These are phyloP conservation scores for Tylopilus cervinicoccineus DNA, from an alignment of 768 basidiomycete species.

Conservation along the genomic window DNA sequence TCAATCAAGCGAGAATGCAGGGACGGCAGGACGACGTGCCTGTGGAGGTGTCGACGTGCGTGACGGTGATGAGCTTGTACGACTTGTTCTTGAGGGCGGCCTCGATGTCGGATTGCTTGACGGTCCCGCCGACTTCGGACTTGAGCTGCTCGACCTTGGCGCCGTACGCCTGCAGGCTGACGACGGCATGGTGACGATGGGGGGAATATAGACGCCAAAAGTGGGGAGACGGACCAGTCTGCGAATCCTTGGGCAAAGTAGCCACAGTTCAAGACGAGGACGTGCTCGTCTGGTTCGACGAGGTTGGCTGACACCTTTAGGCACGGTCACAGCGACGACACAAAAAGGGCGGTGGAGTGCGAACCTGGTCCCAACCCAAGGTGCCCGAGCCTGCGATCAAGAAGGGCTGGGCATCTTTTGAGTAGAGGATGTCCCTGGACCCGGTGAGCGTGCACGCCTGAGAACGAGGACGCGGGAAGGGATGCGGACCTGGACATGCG, in stretches of 20 bases:
- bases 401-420: constrained; percentile 82
- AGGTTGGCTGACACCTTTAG: constrained; percentile 83
- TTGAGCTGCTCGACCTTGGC: constrained; percentile 81
- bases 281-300: constrained; percentile 74
- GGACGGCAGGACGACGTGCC: constrained; percentile 32
- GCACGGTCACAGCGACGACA: not conserved
- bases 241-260: constrained; percentile 93
- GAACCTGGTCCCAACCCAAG: constrained; percentile 91
- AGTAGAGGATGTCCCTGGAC: constrained; percentile 68
- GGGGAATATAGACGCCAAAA: not conserved
- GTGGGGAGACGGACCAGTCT: constrained; percentile 60
- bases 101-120: constrained; percentile 56
- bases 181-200: not conserved
- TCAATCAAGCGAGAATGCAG: not conserved
- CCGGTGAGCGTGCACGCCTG: not conserved
- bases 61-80: constrained; percentile 89
- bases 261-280: constrained; percentile 81
- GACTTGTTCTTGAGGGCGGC: constrained; percentile 69
- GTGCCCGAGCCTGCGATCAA: constrained; percentile 94
- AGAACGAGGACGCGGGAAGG: not conserved
- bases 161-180: constrained; percentile 81
- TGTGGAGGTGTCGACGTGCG: constrained; percentile 93
- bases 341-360: constrained; percentile 11
- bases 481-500: constrained; percentile 64
- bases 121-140: constrained; percentile 78